A percentile compares a stretch with the other conserved stretches of the same genome.
phyloP scores from a whole-genome alignment of 768 basidiomycete species.

The Suillus paluster region DNA sequence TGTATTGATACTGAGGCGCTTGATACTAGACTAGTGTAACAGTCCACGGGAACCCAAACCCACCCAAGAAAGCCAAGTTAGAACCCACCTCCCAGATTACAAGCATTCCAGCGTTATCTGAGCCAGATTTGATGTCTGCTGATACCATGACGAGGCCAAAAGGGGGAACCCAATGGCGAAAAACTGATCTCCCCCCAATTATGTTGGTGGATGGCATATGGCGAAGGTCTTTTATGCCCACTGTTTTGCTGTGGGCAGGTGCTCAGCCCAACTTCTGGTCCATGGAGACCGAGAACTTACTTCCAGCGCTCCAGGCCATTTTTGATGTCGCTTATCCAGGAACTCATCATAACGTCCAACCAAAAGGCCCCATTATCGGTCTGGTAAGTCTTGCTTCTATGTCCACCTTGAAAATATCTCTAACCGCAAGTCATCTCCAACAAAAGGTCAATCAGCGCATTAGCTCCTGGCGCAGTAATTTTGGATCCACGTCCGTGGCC shows the following conservation, averaged over 20 bases:
- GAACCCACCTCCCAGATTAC: no score
- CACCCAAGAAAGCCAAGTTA: no score
- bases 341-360: conserved; percentile 6
- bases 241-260: conserved; percentile 10
- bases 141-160: no score
- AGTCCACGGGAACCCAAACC: no score
- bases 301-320: conserved; percentile 5
- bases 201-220: no score
- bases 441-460: conserved; percentile 9
- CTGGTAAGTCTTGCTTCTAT: conserved; percentile 11
- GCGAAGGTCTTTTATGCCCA: neutral
- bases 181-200: no score
- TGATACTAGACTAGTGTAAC: no score
- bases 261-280: conserved; percentile 14
- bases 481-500: conserved; percentile 10
- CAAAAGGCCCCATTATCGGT: conserved; percentile 4
- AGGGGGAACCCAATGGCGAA: no score
- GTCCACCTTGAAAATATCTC: neutral
- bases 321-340: conserved; percentile 15
- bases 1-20: no score
- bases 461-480: conserved; percentile 12
- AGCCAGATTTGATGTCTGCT: no score
- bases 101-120: no score
- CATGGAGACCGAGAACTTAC: conserved; percentile 7
- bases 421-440: neutral